Base-by-base conservation (phyloP, 345 rosid genomes). In the Eucalyptus brandiana region DNA sequence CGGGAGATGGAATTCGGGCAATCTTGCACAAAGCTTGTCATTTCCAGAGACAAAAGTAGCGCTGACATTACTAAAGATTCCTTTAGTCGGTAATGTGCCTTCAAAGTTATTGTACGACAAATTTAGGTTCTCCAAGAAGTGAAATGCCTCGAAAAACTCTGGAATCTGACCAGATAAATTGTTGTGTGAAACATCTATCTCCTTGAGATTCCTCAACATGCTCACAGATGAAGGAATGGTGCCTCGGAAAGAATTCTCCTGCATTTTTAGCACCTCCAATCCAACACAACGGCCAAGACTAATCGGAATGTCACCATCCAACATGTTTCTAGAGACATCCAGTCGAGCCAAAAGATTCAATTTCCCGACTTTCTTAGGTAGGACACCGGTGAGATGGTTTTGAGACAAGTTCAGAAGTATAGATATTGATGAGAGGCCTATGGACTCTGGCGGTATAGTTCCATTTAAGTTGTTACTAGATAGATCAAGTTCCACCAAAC, bases 101-200 rank as follows among this genome's bases (percentile, higher is more conserved):
- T 88, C 87, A 30, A 93, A 87, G 18, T 90, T 86, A 58, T 90
- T 93, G 65, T 49, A 85, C 42, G 93, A 92, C 13, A 92, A 88
- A 88, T 92, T 88, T 8, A 91, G 42, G 12, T 2, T 34, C 85
- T 89, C 23, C 23, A 89, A 18, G 9, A 89, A 58, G 4, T 42
- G 21, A 45, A 89, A 32, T 32, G 69, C n/a, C 37, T 67, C 37
- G 3, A 92, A 86, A 89, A 54, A 86, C 34, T 88, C 60, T 3
- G 89, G 93, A 60, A 91, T 89, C 8, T 42, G n/a, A 4, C 93
- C 87, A 3, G 89, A 90, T 23, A 92, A 88, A 72, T 92, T 91
- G 54, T 91, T 92, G 10, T 47, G 90, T 2, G 94, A 92, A 85
- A 92, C 89, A 76, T 92, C 88, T 19, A 90, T 12, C 56, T 12